Base-by-base conservation (phyloP, 2,329 filamentous ascomycete genomes). In the Colletotrichum spinosum region DNA sequence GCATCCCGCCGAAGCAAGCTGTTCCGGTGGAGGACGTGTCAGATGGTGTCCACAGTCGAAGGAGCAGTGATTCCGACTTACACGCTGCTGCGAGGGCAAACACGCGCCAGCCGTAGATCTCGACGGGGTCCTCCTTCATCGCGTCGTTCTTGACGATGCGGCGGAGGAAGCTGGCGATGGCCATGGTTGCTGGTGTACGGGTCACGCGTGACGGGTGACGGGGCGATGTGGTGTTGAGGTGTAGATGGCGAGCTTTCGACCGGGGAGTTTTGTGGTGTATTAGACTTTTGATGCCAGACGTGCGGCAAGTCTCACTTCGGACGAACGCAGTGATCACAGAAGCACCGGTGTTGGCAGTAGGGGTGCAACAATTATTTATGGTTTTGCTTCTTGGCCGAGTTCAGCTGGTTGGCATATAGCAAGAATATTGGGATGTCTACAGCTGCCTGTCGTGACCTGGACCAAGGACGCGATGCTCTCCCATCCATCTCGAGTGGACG, bases 21-120 rank as follows among this genome's bases (percentile, higher is more conserved):
- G 48, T 38, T 10, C 11, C 3, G 34, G 9, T 10, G 33, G 25
- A 46, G 35, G 17, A 35, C 12, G n/a, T 15, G 35, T 41, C 9
- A 52, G 48, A 10, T n/a, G 15, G n/a, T 37, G 15, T 25, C 3
- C 6, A 15, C n/a, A 9, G 15, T 37, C 17, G 35, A 0, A 25
- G 38, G 13, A 8, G 6, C 3, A 8, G 4, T 5, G 33, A 10
- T 10, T 11, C n/a, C n/a, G 33, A 64, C 79, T 66, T 57, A 81
- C 84, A 68, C 64, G 87, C 88, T 72, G 83, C 88, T 53, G 88
- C 88, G 69, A 91, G 80, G 61, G 83, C 83, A 68, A 90, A 87
- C 35, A 90, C 88, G 60, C 89, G 84, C 89, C 89, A 92, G 72
- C 88, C 88, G 77, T 91, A 92, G 65, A 92, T 88, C 73, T 90